Evolutionary conservation across 1,284 basidiomycete species (phyloP), one percentile per base, ranked within the genome.

Genomic region (Chalciporus piperatoides): DNA sequence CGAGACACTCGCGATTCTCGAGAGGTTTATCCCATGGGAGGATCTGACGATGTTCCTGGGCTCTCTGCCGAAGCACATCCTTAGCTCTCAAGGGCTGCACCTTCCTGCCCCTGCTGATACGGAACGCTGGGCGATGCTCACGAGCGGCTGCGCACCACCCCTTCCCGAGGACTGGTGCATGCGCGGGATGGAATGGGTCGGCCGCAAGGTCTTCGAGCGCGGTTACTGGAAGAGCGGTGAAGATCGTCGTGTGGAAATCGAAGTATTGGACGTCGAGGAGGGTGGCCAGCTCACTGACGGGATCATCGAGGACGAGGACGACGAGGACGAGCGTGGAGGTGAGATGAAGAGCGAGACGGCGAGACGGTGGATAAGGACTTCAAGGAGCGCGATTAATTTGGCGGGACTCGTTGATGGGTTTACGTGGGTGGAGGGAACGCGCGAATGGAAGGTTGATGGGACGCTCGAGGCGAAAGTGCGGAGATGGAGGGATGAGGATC

Each of bases 111-210:
- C 48, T 14, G 36, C 53, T 3, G 65, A 62, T 1, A 58, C 62
- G 3, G 73, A 78, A 17, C 72, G 75, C 11, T 82, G 81, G 75
- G 60, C 71, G 9, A 79, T 87, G 75, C 71, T 89, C 36, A 82
- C 83, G 0, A 80, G 73, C 49, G 77, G 79, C 7, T 83, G 78
- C 48, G 72, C 79, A 11, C 89, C 81, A 1, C 87, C 93, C 0
- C 72, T 99, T 2, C 82, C 90, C 0, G 97, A 99, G 67, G 97
- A 99, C 66, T 97, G 94, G 92, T 91, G 90, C 59, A 69, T 98
- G 53, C 80, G 95, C 27, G 97, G 97, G 3, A 90, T 95, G 82
- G 90, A 92, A 56, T 99, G 96, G 96, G 86, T 91, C 1, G 87
- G 90, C 6, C 78, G 91, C 53, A 81, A 84, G 49, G 84, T 97